phyloP scores from a whole-genome alignment of 371 early-diverging fungal genomes.

The Phascolomyces articulosus region DNA sequence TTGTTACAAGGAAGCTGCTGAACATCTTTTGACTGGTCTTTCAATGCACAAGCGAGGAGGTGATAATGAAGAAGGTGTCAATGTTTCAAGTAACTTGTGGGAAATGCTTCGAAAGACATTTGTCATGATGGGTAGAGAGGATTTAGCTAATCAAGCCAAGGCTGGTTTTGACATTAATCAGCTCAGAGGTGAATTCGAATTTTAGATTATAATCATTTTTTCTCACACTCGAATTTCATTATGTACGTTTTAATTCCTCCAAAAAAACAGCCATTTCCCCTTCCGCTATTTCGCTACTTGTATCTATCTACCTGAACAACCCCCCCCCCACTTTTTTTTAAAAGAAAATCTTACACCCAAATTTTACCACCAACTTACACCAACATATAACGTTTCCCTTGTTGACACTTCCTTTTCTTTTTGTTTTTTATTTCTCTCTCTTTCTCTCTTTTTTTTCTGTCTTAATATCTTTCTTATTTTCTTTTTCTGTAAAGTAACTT shows the following conservation, averaged over 20 bases:
- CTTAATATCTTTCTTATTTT: neutral
- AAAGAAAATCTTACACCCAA: neutral
- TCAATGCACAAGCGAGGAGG: constrained; percentile 71
- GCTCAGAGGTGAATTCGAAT: constrained; percentile 66
- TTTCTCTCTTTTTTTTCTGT: neutral
- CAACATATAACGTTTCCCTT: too few relatives aligned
- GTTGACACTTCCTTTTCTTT: too few relatives aligned
- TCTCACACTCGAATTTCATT: constrained; percentile 1
- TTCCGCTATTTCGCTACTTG: neutral
- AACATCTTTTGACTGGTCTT: constrained; percentile 89
- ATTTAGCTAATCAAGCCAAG: constrained; percentile 62
- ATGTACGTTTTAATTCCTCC: neutral
- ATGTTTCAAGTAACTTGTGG: constrained; percentile 68
- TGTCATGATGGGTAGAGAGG: constrained; percentile 64
- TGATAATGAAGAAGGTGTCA: constrained; percentile 58
- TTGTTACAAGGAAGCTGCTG: constrained; percentile 92
- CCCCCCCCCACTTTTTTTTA: too few relatives aligned
- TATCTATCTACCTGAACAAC: constrained; percentile 4
- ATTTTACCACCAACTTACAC: neutral
- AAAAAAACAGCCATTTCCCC: too few relatives aligned
- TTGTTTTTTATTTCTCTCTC: too few relatives aligned
- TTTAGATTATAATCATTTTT: constrained; percentile 28
- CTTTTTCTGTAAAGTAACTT: neutral
- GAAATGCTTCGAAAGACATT: constrained; percentile 67
- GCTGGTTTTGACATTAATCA: constrained; percentile 63